Evolutionary conservation across 2,329 filamentous ascomycete species (phyloP), one percentile per base, ranked within the genome.

Genomic region (Exserohilum rostratum): DNA sequence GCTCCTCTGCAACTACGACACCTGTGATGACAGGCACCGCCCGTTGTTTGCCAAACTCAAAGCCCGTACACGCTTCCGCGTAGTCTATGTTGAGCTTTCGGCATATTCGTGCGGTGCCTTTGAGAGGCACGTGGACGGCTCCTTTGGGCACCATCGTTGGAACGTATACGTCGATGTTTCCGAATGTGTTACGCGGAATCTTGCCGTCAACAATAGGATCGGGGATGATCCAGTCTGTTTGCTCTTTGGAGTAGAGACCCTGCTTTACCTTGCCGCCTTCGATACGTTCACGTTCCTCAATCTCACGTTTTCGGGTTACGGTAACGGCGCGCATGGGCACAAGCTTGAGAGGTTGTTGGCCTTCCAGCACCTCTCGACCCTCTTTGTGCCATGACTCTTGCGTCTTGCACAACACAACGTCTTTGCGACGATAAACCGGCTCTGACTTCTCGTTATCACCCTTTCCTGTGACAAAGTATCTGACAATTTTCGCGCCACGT

Each of bases 381-480:
- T 97, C 93, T 72, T 97, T 97, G 72, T 98, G 95, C 95, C 95
- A 99, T 1, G 91, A 96, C 72, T 99, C 95, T 1, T 90, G 89
- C 25, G 91, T 96, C 74, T 96, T 93, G 72, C 96, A 96, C 34
- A 84, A 82, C 2, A 93, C 86, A 0, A 98, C 86, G 62, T 98
- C 93, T 48, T 85, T 83, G 30, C 93, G 87, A 0, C 83, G 83
- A 70, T 87, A 98, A 0, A 98, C 91, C 1, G 90, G 87, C 71
- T 96, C 91, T 54, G 90, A 85, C 39, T 88, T 89, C 2, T 83
- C 77, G 42, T 88, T 89, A 39, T 86, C 85, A 12, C 88, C 89
- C 74, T 93, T 96, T 9, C 85, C 87, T 42, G 86, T 86, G 4
- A 81, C 85, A 74, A 98, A 97, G 10, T 84, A 83, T 61, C 89